These are phyloP conservation scores for Ligustrum vulgare DNA, from an alignment of 257 asterid genomes.

Conservation along the genomic window DNA sequence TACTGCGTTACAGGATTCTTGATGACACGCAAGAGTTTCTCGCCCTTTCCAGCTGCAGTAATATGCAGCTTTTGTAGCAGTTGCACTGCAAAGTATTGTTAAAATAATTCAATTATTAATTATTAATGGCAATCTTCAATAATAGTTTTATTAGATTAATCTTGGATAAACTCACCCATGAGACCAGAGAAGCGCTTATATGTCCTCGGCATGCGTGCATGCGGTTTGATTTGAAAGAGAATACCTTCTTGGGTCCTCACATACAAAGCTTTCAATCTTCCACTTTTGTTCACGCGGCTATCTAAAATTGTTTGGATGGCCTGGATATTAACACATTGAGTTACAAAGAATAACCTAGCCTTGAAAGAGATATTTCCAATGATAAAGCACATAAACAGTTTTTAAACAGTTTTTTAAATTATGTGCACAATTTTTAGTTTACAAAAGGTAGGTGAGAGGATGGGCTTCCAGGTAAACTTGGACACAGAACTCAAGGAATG, in stretches of 20 bases:
- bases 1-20: slow-evolving; percentile 82
- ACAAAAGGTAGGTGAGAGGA: not conserved
- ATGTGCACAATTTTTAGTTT: not conserved
- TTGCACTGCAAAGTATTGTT: slow-evolving; percentile 59
- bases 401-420: not conserved
- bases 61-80: slow-evolving; percentile 71
- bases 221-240: slow-evolving; percentile 79
- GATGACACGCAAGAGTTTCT: slow-evolving; percentile 68
- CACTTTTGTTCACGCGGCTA: slow-evolving; percentile 78
- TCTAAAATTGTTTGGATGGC: slow-evolving; percentile 82
- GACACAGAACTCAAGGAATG: not conserved
- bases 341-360: slow-evolving; percentile 1
- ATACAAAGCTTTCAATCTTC: slow-evolving; percentile 76
- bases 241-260: slow-evolving; percentile 81
- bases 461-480: not conserved
- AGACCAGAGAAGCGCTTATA: slow-evolving; percentile 81
- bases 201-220: slow-evolving; percentile 91
- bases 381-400: not conserved
- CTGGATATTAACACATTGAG: slow-evolving; percentile 33
- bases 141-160: not conserved
- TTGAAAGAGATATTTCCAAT: not conserved
- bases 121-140: not conserved
- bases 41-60: slow-evolving; percentile 69
- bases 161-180: slow-evolving; percentile 62
- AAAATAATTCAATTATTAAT: slow-evolving; percentile 7